Percentiles rank a stretch among this genome's conserved stretches.
phyloP scores from a whole-genome alignment of 805 yeast species.

The Starmerella floricola region DNA sequence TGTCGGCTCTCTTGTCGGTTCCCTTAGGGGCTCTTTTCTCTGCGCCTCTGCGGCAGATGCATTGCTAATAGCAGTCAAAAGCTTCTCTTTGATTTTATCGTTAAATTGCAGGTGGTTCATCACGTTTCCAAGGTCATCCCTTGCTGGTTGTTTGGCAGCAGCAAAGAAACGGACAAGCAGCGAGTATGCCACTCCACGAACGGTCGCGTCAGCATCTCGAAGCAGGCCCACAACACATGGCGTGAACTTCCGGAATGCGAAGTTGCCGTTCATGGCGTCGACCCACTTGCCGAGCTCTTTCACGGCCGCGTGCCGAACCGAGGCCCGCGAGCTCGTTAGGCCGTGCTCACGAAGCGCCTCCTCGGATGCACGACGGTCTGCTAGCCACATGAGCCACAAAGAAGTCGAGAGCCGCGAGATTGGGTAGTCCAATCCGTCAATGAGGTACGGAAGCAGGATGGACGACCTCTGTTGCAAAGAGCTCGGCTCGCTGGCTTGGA shows the following conservation, averaged over 20 bases:
- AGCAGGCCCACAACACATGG: constrained; percentile 27
- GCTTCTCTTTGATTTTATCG: neutral
- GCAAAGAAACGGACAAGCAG: constrained; percentile 33
- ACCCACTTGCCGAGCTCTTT: constrained; percentile 22
- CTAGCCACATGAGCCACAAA: constrained; percentile 29
- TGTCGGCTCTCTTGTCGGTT: neutral
- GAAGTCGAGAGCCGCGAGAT: constrained; percentile 2
- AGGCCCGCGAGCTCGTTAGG: constrained; percentile 21
- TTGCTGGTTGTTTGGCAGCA: constrained; percentile 32
- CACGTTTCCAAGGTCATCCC: constrained; percentile 36
- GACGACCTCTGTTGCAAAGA: neutral
- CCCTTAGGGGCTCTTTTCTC: neutral
- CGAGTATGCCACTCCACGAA: constrained; percentile 23
- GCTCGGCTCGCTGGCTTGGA: constrained; percentile 1
- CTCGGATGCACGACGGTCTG: constrained; percentile 29
- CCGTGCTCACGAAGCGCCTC: constrained; percentile 26
- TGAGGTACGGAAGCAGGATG: constrained; percentile 1
- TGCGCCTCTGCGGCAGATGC: neutral
- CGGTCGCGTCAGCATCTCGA: constrained; percentile 21
- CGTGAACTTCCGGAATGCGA: constrained; percentile 28
- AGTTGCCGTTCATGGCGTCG: constrained; percentile 22
- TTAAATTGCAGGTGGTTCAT: constrained; percentile 27
- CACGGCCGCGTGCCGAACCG: constrained; percentile 23
- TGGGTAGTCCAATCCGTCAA: neutral
- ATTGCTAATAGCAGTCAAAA: constrained; percentile 5